phyloP scores from a whole-genome alignment of 2,329 filamentous ascomycete genomes.

The Talaromyces sp. region DNA sequence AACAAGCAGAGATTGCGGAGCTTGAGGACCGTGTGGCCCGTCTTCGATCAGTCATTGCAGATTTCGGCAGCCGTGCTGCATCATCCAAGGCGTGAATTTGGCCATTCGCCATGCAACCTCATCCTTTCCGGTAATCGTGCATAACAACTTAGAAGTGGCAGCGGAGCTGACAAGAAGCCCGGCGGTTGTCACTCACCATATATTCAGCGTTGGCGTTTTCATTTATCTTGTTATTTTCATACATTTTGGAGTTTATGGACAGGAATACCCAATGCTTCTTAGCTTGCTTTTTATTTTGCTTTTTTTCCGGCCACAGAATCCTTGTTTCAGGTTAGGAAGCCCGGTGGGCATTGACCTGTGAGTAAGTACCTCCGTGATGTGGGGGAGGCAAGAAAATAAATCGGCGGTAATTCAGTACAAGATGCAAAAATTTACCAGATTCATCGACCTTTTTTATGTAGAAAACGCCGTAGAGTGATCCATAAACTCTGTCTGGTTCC shows the following conservation, averaged over 20 bases:
- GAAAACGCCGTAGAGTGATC: neutral
- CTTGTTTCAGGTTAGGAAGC: neutral
- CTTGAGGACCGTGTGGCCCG: constrained; percentile 44
- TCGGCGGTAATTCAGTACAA: neutral
- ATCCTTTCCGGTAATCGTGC: neutral
- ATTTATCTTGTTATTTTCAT: constrained; percentile 3
- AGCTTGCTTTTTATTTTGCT: neutral
- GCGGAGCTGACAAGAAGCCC: neutral
- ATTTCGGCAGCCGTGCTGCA: constrained; percentile 42
- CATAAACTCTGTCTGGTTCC: neutral
- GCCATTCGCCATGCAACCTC: constrained; percentile 5
- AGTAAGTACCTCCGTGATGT: neutral
- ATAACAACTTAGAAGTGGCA: neutral
- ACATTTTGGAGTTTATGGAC: constrained; percentile 17
- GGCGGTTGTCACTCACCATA: neutral
- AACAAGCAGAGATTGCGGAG: constrained; percentile 47
- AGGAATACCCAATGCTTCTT: constrained; percentile 20
- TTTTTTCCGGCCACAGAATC: neutral
- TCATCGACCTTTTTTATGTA: neutral
- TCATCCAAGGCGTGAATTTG: neutral
- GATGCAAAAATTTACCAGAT: neutral
- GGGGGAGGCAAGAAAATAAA: neutral
- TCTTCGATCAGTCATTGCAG: constrained; percentile 43
- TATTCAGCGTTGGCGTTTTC: neutral
- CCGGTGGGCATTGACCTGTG: too few species aligned